Evolutionary conservation across 2,329 filamentous ascomycete species (phyloP).

Genomic region (Pyrenochaeta sp.): DNA sequence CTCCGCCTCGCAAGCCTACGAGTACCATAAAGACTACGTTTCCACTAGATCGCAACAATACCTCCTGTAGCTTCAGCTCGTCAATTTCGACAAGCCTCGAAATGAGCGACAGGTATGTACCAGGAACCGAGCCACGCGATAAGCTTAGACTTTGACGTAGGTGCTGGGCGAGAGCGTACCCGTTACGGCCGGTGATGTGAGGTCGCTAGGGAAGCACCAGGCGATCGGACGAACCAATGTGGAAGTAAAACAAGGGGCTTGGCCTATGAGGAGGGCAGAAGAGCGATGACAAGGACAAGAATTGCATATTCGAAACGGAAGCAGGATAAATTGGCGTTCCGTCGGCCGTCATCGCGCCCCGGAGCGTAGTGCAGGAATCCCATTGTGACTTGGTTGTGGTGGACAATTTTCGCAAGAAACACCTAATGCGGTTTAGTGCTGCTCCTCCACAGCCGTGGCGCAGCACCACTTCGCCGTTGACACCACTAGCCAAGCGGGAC

Average conservation of each 20-base stretch:
- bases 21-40: slow-evolving; percentile 31
- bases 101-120: slow-evolving; percentile 8
- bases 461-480: slow-evolving; percentile 6
- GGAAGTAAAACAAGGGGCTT: slow-evolving; percentile 1
- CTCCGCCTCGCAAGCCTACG: slow-evolving; percentile 39
- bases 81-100: slow-evolving; percentile 16
- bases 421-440: slow-evolving; percentile 20
- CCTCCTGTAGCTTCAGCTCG: slow-evolving; percentile 12
- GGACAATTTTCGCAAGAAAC: slow-evolving; percentile 32
- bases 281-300: slow-evolving; percentile 13
- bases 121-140: slow-evolving; percentile 18
- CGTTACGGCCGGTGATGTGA: slow-evolving; percentile 4
- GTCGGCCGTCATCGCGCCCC: slow-evolving; percentile 15
- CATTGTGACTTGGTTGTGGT: slow-evolving; percentile 6
- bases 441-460: slow-evolving; percentile 10
- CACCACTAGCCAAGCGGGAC: slow-evolving; percentile 2
- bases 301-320: slow-evolving; percentile 15
- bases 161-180: slow-evolving; percentile 1
- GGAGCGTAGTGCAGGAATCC: slow-evolving; percentile 16
- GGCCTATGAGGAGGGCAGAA: slow-evolving; percentile 22
- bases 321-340: slow-evolving; percentile 13
- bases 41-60: slow-evolving; percentile 10
- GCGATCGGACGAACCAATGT: slow-evolving; percentile 18
- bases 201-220: slow-evolving; percentile 18
- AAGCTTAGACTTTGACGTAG: slow-evolving; percentile 12